These are phyloP conservation scores for Penicillium coffeae DNA, from an alignment of 495 filamentous ascomycete genomes.

Conservation along the genomic window DNA sequence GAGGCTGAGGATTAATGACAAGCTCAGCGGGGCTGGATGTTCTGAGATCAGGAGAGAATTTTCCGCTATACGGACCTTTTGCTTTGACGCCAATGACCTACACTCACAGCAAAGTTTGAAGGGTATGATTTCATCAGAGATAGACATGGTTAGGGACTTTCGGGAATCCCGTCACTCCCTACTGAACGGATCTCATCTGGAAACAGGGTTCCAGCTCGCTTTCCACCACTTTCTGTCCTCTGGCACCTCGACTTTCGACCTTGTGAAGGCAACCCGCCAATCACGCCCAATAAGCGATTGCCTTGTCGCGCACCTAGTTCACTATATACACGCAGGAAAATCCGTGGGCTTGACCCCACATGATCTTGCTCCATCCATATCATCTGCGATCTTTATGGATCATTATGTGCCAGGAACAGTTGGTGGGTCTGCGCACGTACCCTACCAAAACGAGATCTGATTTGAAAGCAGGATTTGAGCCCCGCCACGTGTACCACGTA, in stretches of 20 bases:
- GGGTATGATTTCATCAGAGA: not conserved
- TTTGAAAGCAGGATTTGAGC: not conserved
- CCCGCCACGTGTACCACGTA: not conserved
- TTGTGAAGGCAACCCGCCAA: slow-evolving; percentile 12
- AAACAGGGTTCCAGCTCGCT: slow-evolving; percentile 10
- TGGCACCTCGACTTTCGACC: slow-evolving; percentile 8
- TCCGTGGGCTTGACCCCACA: slow-evolving; percentile 2
- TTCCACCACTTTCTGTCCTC: slow-evolving; percentile 1
- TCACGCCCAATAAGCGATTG: slow-evolving; percentile 5
- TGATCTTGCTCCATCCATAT: slow-evolving; percentile 17
- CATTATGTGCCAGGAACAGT: slow-evolving; percentile 27
- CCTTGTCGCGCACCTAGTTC: slow-evolving; percentile 1
- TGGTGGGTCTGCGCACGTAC: slow-evolving; percentile 13
- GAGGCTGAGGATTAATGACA: not conserved
- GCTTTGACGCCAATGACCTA: not conserved
- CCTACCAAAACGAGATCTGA: slow-evolving; percentile 1
- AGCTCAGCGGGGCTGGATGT: not conserved
- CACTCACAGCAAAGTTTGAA: not conserved
- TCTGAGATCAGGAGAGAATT: not conserved
- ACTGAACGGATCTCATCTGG: slow-evolving; percentile 8
- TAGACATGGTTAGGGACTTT: not conserved
- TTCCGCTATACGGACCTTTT: not conserved
- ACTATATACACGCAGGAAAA: slow-evolving; percentile 14
- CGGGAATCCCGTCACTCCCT: not conserved
- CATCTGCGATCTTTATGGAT: slow-evolving; percentile 30